Conservation (phyloP, 495 filamentous ascomycete genomes). For the Neurospora africana region DNA sequence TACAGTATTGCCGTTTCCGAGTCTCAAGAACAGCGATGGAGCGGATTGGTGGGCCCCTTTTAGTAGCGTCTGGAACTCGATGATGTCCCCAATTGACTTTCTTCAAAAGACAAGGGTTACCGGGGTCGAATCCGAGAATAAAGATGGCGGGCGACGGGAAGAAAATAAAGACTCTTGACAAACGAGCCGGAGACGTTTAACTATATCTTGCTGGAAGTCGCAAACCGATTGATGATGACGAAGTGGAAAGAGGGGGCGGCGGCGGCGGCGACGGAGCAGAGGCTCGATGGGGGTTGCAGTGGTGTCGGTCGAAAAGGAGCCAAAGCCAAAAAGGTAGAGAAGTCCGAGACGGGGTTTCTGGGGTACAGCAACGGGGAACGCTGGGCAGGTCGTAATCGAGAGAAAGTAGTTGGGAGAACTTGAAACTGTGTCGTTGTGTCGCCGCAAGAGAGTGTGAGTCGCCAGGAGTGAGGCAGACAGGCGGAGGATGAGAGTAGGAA, state of each 20-base stretch:
- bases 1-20: not conserved
- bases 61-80: not conserved
- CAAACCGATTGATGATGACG: not conserved
- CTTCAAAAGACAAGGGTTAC: not conserved
- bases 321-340: not conserved
- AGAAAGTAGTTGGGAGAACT: not conserved
- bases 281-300: not conserved
- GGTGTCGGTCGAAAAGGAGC: not conserved
- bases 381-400: not conserved
- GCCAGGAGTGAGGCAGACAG: constrained; percentile 1
- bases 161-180: not conserved
- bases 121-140: not conserved
- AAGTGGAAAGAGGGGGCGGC: constrained; percentile 3
- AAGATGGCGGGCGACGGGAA: not conserved
- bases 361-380: not conserved
- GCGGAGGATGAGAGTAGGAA: not conserved
- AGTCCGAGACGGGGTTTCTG: not conserved
- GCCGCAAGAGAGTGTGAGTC: constrained; percentile 1
- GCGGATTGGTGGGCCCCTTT: not conserved
- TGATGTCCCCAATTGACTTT: not conserved
- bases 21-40: not conserved
- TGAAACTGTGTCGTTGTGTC: not conserved
- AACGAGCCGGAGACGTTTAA: constrained; percentile 1
- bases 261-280: not conserved
- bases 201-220: not conserved